Base-by-base conservation (phyloP, 495 filamentous ascomycete species). In the Penicillium arizonense region DNA sequence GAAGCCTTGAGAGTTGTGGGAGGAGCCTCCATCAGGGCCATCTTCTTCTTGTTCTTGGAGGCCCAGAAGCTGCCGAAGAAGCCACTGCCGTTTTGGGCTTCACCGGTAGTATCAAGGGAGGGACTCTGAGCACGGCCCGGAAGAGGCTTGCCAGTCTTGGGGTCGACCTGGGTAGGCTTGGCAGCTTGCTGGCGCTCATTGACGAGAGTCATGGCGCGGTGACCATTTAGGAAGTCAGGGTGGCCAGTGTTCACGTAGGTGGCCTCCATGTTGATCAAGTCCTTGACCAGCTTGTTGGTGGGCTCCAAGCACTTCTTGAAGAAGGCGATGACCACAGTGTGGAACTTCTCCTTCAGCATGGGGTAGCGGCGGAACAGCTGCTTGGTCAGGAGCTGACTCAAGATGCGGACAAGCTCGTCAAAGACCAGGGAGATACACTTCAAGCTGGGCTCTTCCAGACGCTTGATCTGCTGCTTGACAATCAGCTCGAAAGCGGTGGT, bases 21-120 rank as follows among this genome's bases (percentile, higher is more conserved):
- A 28, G 95, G 95, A 34, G 95, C 77, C 62, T 97, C 95, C 95
- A 97, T 97, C 50, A 93, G 91, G 20, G 95, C 95, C 82, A 96
- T 91, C 86, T 96, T 97, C 86, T 97, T 99, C 83, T 97, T 99
- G 71, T 97, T 97, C 82, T 96, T 97, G 49, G 86, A 88, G 5
- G 92, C 91, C 71, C 96, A 97, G 81, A 97, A 97, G 68, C 88
- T 93, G 52, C 93, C 92, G 68, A 97, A 97, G 80, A 97, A 99
- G 47, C 91, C 89, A 44, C 80, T 71, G 60, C 85, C 84, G 42
- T 74, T 74, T 64, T 78, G 81, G 36, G 73, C 72, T 37, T 85
- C 82, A 11, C 71, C 77, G 3, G 78, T 73, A 13, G 76, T 64
- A 34, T 85, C 85, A 40, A 86, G 65, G 14, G 78, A 77, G 0